Evolutionary conservation across 345 rosid species (phyloP), one percentile per base, ranked within the genome.

Genomic region (Acer campestre): DNA sequence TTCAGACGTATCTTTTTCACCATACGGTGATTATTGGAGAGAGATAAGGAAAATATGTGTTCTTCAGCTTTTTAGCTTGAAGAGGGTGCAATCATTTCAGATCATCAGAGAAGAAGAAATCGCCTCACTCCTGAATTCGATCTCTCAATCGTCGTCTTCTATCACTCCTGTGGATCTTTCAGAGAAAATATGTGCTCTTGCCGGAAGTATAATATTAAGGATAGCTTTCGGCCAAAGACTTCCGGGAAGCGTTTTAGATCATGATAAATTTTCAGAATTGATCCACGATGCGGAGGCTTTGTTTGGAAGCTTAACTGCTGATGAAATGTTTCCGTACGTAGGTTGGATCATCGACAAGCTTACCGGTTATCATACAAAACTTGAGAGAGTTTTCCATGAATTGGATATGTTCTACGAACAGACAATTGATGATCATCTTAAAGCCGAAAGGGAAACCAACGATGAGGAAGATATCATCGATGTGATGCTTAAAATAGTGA

Each of bases 91-190:
- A 10, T 78, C 70, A 35, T 75, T 79, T 18, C 80, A 59, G 8
- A 74, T 72, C 10, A 71, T 87, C 35, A 74, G 81, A 51, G 80
- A 80, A 29, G 83, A 67, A 63, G 82, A 86, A 80, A 80, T 88
- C 31, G 67, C 61, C n/a, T 77, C 67, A 3, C 63, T 85, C 59
- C 61, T 86, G 61, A 38, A 55, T 13, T 84, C 82, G 1, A 76
- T 89, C 16, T 71, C 85, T 13, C 77, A 74, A 29, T 76, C 75
- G 4, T 75, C 86, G 10, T 22, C 66, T 20, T 51, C 59, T 6
- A 58, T 27, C 17, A 53, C 64, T 68, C 62, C 18, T 7, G 83
- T 85, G 46, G 72, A 85, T 72, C 63, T 88, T 31, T 82, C 84
- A 12, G 71, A 84, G 55, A 82, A 65, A 70, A 63, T 84, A 29